Evolutionary conservation across 345 rosid genomes (phyloP).

Genomic region (Hevea brasiliensis): DNA sequence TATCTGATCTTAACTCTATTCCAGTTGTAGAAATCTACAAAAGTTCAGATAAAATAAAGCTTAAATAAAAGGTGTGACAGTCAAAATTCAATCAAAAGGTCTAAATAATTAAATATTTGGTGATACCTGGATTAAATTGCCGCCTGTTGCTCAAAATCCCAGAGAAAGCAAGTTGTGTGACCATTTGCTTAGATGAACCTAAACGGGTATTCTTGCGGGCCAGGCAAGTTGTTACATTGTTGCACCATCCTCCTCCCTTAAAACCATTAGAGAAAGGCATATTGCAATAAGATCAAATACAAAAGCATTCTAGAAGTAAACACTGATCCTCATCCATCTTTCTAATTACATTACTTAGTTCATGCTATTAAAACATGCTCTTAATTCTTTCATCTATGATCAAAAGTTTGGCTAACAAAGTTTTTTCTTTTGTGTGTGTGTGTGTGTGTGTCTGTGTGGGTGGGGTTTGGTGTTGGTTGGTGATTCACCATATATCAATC

Average conservation of each 20-base stretch:
- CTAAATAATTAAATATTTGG: not conserved
- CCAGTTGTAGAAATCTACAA: conserved; percentile 82
- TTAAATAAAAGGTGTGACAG: not conserved
- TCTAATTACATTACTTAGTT: not conserved
- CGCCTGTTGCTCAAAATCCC: conserved; percentile 67
- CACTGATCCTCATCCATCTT: not conserved
- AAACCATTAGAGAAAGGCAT: not conserved
- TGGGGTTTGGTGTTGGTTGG: too few species aligned
- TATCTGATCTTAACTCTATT: conserved; percentile 86
- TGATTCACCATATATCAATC: too few species aligned
- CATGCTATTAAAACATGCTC: not conserved
- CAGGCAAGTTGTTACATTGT: conserved; percentile 61
- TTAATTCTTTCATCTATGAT: not conserved
- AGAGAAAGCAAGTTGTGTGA: conserved; percentile 59
- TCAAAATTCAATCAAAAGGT: not conserved
- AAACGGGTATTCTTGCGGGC: conserved; percentile 58
- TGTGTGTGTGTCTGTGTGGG: too few species aligned
- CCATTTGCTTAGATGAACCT: conserved; percentile 86
- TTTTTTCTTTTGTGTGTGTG: too few species aligned
- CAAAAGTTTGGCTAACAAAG: not conserved
- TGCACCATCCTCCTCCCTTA: conserved; percentile 98
- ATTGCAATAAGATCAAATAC: not conserved
- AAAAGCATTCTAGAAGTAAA: not conserved
- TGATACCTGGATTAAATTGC: conserved; percentile 69
- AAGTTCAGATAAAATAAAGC: not conserved